Percentiles rank a stretch among this genome's conserved stretches.
phyloP scores from a whole-genome alignment of 2,329 filamentous ascomycete species.

The Chaetomium globosum region DNA sequence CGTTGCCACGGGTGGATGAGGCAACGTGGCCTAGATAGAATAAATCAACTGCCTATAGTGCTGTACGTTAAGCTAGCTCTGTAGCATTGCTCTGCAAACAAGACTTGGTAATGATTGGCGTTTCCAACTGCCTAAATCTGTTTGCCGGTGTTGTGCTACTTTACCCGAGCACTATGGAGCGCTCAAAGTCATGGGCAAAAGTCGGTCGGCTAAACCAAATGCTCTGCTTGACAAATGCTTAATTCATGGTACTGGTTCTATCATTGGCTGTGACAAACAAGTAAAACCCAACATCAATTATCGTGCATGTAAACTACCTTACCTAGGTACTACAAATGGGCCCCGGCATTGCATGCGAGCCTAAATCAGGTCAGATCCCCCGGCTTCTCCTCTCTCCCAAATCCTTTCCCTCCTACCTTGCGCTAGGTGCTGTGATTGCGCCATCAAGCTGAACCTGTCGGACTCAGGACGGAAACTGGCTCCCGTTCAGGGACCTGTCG shows the following conservation, averaged over 20 bases:
- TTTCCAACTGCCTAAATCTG: constrained; percentile 35
- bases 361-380: background rate
- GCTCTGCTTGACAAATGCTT: background rate
- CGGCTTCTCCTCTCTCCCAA: background rate
- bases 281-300: background rate
- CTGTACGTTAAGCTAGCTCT: constrained; percentile 17
- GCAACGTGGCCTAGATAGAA: constrained; percentile 35
- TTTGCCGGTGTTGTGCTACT: constrained; percentile 18
- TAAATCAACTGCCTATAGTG: constrained; percentile 15
- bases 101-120: constrained; percentile 26
- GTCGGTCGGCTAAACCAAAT: constrained; percentile 9
- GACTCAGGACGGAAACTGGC: no score
- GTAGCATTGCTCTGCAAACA: constrained; percentile 23
- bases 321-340: background rate
- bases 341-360: background rate
- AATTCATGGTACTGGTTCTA: background rate
- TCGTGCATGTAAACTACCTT: background rate
- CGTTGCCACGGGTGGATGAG: constrained; percentile 17
- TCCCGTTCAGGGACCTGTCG: no score
- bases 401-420: no score
- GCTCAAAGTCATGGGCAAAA: background rate
- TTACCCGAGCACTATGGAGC: constrained; percentile 26
- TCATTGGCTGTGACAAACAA: background rate
- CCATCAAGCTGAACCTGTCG: no score
- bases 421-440: no score